Conservation (phyloP, 306 rosid species). For the Geum urbanum region DNA sequence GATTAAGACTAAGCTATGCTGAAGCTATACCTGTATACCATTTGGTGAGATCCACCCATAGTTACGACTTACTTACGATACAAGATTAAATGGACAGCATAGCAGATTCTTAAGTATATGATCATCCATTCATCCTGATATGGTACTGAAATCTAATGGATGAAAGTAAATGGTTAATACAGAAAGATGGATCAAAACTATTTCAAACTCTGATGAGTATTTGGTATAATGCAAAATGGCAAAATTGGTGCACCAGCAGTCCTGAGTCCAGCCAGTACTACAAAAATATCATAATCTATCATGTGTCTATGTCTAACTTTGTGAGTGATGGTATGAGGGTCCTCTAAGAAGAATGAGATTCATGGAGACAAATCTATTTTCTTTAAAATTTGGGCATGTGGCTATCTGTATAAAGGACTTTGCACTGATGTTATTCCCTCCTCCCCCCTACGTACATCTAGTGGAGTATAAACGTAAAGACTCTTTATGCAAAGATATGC, state of each 20-base stretch:
- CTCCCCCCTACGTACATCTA: constrained; percentile 25
- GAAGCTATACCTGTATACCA: neutral
- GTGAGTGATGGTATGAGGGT: constrained; percentile 3
- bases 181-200: neutral
- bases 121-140: neutral
- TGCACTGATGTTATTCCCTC: constrained; percentile 37
- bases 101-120: neutral
- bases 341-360: constrained; percentile 15
- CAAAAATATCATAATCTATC: neutral
- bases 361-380: constrained; percentile 21
- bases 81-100: neutral
- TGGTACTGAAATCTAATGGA: neutral
- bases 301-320: neutral
- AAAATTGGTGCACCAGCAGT: neutral
- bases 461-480: constrained; percentile 79
- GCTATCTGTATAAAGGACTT: constrained; percentile 33
- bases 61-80: neutral
- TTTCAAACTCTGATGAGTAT: neutral
- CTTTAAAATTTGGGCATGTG: neutral
- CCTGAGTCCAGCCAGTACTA: neutral
- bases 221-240: neutral
- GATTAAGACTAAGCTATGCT: neutral
- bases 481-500: constrained; percentile 60
- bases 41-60: neutral
- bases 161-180: neutral